Evolutionary conservation across 2,329 filamentous ascomycete species (phyloP).

Genomic region (Didymella lethalis): DNA sequence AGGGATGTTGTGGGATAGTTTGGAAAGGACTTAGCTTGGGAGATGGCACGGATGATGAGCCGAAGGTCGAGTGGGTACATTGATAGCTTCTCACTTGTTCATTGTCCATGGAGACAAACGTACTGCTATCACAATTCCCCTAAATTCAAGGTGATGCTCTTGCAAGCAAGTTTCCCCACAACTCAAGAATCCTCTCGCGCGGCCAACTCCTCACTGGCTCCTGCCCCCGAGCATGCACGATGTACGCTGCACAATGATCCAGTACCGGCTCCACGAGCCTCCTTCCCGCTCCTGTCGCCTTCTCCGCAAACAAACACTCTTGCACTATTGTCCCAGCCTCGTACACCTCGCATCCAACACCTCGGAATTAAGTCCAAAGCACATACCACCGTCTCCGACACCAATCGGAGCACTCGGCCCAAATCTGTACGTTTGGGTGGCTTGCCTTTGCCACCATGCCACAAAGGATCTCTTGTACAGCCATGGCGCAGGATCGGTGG

Average conservation of each 20-base stretch:
- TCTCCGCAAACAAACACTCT: background rate
- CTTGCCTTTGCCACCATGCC: conserved; percentile 10
- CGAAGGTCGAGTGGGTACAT: conserved; percentile 2
- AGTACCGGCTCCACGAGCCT: background rate
- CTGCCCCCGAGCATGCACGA: background rate
- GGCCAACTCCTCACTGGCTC: background rate
- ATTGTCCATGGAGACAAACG: background rate
- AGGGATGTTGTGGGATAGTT: conserved; percentile 12
- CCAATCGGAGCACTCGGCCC: conserved; percentile 40
- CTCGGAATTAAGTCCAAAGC: background rate
- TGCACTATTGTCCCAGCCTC: background rate
- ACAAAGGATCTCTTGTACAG: conserved; percentile 31
- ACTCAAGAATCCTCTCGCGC: background rate
- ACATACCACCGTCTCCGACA: conserved; percentile 27
- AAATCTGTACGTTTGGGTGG: conserved; percentile 24
- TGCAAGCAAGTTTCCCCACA: background rate
- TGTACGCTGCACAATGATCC: background rate
- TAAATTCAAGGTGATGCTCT: background rate
- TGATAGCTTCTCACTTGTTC: background rate
- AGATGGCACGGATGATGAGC: background rate
- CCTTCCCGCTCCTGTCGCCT: background rate
- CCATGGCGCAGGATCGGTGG: conserved; percentile 32
- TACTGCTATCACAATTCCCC: no score
- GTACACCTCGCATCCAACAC: background rate
- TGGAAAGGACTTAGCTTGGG: conserved; percentile 5